These are phyloP conservation scores for Myxozyma melibiosi DNA, from an alignment of 805 yeast genomes.

Conservation along the genomic window DNA sequence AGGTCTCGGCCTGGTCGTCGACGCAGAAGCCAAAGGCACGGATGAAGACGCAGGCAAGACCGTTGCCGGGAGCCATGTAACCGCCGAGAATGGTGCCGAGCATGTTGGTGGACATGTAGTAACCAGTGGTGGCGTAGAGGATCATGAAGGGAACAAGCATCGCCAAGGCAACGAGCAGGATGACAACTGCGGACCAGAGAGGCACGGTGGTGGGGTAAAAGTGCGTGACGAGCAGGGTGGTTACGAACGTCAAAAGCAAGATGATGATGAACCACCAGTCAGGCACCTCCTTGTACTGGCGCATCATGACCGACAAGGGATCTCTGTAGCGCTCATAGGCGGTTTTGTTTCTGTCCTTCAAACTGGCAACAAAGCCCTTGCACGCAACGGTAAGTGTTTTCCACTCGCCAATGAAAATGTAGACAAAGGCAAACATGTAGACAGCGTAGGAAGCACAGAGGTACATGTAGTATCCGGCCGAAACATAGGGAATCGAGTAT, in stretches of 20 bases:
- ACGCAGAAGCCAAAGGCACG: slow-evolving; percentile 62
- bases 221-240: slow-evolving; percentile 41
- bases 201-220: slow-evolving; percentile 55
- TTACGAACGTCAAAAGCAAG: slow-evolving; percentile 46
- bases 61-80: slow-evolving; percentile 61
- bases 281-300: slow-evolving; percentile 66
- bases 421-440: slow-evolving; percentile 57
- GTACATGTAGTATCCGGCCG: slow-evolving; percentile 56
- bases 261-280: slow-evolving; percentile 67
- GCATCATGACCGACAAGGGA: slow-evolving; percentile 55
- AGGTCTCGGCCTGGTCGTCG: slow-evolving; percentile 57
- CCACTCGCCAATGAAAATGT: slow-evolving; percentile 49
- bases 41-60: slow-evolving; percentile 63
- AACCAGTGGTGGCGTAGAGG: slow-evolving; percentile 64
- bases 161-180: slow-evolving; percentile 55
- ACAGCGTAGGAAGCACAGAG: slow-evolving; percentile 57
- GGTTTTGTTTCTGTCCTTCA: slow-evolving; percentile 12
- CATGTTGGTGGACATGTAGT: slow-evolving; percentile 60
- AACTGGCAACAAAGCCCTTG: slow-evolving; percentile 5
- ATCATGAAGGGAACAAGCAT: slow-evolving; percentile 65
- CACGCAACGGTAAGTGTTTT: slow-evolving; percentile 10
- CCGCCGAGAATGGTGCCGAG: slow-evolving; percentile 66
- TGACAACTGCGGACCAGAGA: slow-evolving; percentile 62
- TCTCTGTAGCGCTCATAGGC: slow-evolving; percentile 14
- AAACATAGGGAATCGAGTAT: slow-evolving; percentile 62